Percentiles rank a stretch among this genome's conserved stretches.
Evolutionary conservation across 1,284 basidiomycete genomes (phyloP).

Genomic region (Boletus semigastroideus): DNA sequence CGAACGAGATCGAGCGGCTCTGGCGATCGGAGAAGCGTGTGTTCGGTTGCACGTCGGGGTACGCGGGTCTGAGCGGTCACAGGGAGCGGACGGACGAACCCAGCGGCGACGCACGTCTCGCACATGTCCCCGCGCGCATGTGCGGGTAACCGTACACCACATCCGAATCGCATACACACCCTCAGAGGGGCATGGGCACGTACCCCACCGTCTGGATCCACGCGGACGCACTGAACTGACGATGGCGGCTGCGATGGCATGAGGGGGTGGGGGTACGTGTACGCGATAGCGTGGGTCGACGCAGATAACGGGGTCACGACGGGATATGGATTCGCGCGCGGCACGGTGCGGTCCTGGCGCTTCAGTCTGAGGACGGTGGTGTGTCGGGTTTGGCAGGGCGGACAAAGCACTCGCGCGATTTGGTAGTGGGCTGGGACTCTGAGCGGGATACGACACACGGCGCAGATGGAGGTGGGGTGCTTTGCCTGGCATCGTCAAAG

Average conservation of each 20-base stretch:
- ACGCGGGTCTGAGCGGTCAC: neutral
- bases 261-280: neutral
- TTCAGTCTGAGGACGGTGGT: neutral
- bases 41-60: neutral
- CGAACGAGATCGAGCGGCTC: neutral
- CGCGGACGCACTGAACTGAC: no score
- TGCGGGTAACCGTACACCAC: slow-evolving; percentile 9
- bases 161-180: slow-evolving; percentile 21
- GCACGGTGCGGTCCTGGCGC: neutral
- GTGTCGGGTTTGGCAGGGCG: slow-evolving; percentile 8
- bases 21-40: neutral
- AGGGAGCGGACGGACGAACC: neutral
- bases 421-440: neutral
- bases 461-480: neutral
- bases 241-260: no score
- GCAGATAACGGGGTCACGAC: neutral
- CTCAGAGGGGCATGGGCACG: neutral
- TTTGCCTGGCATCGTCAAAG: no score
- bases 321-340: slow-evolving; percentile 1
- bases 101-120: slow-evolving; percentile 6
- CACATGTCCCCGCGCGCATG: slow-evolving; percentile 10
- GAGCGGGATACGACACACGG: slow-evolving; percentile 7
- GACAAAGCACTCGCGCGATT: slow-evolving; percentile 8
- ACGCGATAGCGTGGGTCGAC: neutral
- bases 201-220: no score